Conservation (phyloP, 179 eudicot species). For the Pouteria campechiana region DNA sequence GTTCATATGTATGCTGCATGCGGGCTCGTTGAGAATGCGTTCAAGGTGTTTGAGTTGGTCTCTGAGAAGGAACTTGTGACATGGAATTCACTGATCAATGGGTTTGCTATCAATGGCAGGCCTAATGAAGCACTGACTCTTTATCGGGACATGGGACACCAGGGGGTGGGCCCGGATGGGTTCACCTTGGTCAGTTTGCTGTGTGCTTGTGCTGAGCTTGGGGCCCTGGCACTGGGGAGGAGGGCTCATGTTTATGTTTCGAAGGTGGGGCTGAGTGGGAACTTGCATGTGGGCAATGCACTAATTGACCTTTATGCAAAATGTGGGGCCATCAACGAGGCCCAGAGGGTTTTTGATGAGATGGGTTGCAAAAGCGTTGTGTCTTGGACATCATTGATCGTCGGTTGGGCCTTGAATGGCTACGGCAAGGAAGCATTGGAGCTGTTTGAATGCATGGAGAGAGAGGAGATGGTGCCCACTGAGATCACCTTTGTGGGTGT, state of each 20-base stretch:
- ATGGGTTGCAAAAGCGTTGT: conserved; percentile 48
- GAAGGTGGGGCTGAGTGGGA: conserved; percentile 55
- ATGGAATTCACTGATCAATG: conserved; percentile 84
- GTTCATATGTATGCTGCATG: conserved; percentile 61
- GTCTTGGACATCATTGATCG: conserved; percentile 77
- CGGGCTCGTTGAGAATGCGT: conserved; percentile 49
- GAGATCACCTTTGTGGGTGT: conserved; percentile 74
- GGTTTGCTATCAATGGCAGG: conserved; percentile 55
- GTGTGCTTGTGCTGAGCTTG: conserved; percentile 79
- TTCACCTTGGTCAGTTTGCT: conserved; percentile 74
- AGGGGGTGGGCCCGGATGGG: conserved; percentile 65
- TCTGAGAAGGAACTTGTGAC: conserved; percentile 60
- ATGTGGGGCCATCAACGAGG: conserved; percentile 64
- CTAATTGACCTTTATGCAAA: conserved; percentile 68
- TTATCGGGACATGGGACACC: conserved; percentile 41
- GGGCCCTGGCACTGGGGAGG: conserved; percentile 64
- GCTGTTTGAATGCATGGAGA: conserved; percentile 54
- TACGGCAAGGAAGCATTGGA: conserved; percentile 44
- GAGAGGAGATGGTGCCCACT: conserved; percentile 31
- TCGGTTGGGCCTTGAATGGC: conserved; percentile 76
- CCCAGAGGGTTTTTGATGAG: conserved; percentile 40
- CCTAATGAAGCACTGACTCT: conserved; percentile 45
- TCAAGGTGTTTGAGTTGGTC: conserved; percentile 56
- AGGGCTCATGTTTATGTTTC: conserved; percentile 59
- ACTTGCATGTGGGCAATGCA: conserved; percentile 53